A percentile compares a stretch with the other conserved stretches of the same genome.
These are phyloP conservation scores for Lizonia empirigonia DNA, from an alignment of 2,329 filamentous ascomycete genomes.

Conservation along the genomic window DNA sequence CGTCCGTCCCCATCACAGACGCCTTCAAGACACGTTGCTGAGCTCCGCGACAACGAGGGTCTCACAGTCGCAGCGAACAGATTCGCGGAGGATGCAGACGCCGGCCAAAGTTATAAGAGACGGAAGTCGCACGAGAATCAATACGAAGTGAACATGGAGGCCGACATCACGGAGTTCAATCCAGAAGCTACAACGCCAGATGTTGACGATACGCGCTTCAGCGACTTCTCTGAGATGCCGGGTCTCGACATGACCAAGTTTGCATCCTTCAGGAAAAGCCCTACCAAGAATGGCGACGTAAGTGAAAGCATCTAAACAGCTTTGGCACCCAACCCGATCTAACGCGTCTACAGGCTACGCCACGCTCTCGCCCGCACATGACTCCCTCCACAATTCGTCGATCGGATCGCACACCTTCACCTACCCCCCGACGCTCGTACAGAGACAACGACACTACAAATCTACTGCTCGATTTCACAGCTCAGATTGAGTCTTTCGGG, in stretches of 20 bases:
- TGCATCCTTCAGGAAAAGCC: conserved; percentile 68
- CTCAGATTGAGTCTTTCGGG: conserved; percentile 68
- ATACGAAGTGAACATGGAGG: conserved; percentile 28
- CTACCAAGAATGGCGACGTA: conserved; percentile 30
- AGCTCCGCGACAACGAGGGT: conserved; percentile 48
- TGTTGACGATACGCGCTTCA: conserved; percentile 76
- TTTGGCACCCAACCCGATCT: too few relatives aligned
- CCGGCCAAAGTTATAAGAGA: conserved; percentile 28
- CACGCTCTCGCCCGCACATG: conserved; percentile 44
- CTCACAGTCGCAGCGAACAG: conserved; percentile 45
- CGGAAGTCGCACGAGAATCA: conserved; percentile 30
- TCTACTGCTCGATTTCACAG: conserved; percentile 85
- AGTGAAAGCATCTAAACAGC: conserved; percentile 9
- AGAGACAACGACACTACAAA: conserved; percentile 70
- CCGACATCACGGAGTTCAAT: conserved; percentile 42
- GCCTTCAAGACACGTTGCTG: conserved; percentile 15
- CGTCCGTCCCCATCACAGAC: conserved; percentile 25
- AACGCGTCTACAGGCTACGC: conserved; percentile 33
- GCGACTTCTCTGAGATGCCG: conserved; percentile 86
- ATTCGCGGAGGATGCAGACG: conserved; percentile 40
- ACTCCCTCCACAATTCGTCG: conserved; percentile 59
- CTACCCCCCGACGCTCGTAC: conserved; percentile 60
- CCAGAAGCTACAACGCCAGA: conserved; percentile 44
- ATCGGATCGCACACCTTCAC: conserved; percentile 52
- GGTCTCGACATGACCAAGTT: conserved; percentile 78